Evolutionary conservation across 1,284 basidiomycete genomes (phyloP).

Genomic region (Rhodofomes roseus): DNA sequence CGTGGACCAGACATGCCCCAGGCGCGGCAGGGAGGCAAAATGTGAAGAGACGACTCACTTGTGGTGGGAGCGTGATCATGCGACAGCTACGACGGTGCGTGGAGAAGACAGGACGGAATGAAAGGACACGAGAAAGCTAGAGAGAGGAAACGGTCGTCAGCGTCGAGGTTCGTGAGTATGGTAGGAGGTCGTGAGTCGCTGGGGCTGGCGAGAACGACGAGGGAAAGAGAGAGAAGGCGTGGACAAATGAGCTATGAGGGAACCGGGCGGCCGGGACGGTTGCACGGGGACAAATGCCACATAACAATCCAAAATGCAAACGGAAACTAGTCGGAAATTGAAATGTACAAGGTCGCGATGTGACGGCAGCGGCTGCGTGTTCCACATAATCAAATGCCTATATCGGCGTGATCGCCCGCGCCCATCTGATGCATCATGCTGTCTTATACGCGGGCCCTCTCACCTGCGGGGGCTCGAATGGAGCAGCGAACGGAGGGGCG

Average conservation of each 20-base stretch:
- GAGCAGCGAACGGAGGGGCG: neutral
- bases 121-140: conserved; percentile 24
- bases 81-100: conserved; percentile 24
- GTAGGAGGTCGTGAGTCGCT: conserved; percentile 21
- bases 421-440: conserved; percentile 7
- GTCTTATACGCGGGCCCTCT: neutral
- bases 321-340: conserved; percentile 9
- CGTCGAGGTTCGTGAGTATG: conserved; percentile 24
- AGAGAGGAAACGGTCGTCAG: conserved; percentile 21
- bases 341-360: conserved; percentile 7
- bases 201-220: conserved; percentile 31
- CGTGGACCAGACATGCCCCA: no score
- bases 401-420: conserved; percentile 1
- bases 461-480: neutral
- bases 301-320: conserved; percentile 14
- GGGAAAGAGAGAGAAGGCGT: conserved; percentile 28
- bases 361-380: conserved; percentile 2
- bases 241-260: conserved; percentile 35
- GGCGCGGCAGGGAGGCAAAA: neutral
- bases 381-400: conserved; percentile 5
- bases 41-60: conserved; percentile 32
- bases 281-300: conserved; percentile 13
- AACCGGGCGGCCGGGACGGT: conserved; percentile 25
- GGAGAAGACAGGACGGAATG: conserved; percentile 22
- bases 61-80: conserved; percentile 33